Base-by-base conservation (phyloP, 1,284 basidiomycete species). In the Peniophora sp. region DNA sequence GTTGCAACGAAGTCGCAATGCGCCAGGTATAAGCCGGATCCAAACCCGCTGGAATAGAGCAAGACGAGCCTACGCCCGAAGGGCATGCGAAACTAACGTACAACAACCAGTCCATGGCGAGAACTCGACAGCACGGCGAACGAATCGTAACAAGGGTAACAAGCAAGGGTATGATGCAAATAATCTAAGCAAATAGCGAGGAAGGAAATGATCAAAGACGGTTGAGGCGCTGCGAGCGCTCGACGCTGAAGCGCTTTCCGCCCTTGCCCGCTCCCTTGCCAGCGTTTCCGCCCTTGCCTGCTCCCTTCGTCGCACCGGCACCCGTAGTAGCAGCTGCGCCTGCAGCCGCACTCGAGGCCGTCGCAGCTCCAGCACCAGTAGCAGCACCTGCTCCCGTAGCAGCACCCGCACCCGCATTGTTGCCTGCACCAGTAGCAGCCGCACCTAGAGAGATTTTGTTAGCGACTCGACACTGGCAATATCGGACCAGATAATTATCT, bases 391-490 rank as follows among this genome's bases (percentile, higher is more conserved):
- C n/a, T 20, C 35, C 22, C 5, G 24, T 25, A 3, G 35, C 49
- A 47, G 19, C 45, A 25, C 35, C 50, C 6, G 50, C 23, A 10
- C 11, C 50, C 39, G 47, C 51, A 36, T 38, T 25, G 45, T 52
- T 52, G 46, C 34, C 47, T 32, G 22, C 45, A 32, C 11, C 45
- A 10, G 45, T 34, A 32, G n/a, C 38, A 20, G n/a, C n/a, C n/a
- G n/a, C n/a, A 8, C 19, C 41, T 45, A 11, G 49, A 17, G 19
- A 50, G 16, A 16, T 10, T n/a, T 25, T 52, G 53, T 24, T 53
- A 49, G 34, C 53, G n/a, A 78, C 74, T 38, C 71, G 72, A 63
- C 81, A 79, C 78, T 81, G 52, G 2, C 2, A 50, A 49, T 22
- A 52, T 6, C 9, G 41, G 17, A 27, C 23, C 20, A 51, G 3